Percentiles rank a stretch among this genome's conserved stretches.
phyloP scores from a whole-genome alignment of 2,329 filamentous ascomycete species.

The Aspergillus neoniger region DNA sequence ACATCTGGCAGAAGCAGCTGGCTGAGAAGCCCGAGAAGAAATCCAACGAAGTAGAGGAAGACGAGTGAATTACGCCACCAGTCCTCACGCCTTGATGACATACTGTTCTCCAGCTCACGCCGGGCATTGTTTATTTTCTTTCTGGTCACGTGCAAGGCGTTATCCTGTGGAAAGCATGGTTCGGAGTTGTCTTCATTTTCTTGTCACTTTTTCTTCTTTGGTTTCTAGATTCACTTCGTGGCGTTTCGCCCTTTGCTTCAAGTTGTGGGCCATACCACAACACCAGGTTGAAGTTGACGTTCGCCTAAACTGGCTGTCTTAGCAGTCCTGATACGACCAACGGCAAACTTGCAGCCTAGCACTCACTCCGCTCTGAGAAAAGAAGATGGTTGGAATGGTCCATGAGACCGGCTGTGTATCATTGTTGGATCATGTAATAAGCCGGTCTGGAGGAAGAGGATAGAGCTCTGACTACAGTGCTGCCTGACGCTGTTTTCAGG shows the following conservation, averaged over 20 bases:
- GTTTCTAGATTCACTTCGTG: conserved; percentile 6
- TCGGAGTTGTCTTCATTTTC: conserved; percentile 29
- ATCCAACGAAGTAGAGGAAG: conserved; percentile 28
- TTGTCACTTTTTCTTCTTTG: conserved; percentile 4
- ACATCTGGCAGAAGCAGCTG: conserved; percentile 67
- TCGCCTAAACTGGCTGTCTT: not conserved
- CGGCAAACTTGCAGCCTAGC: not conserved
- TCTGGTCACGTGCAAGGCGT: conserved; percentile 36
- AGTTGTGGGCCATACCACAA: conserved; percentile 2
- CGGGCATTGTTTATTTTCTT: conserved; percentile 20
- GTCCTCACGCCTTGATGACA: conserved; percentile 16
- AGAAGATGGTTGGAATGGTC: conserved; percentile 6
- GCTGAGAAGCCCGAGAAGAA: conserved; percentile 55
- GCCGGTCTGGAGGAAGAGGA: not conserved
- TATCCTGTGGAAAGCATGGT: conserved; percentile 38
- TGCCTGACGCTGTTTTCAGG: not conserved
- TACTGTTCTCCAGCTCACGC: conserved; percentile 21
- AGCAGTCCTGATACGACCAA: not conserved
- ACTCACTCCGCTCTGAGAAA: conserved; percentile 24
- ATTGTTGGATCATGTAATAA: conserved; percentile 8
- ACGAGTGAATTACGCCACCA: conserved; percentile 26
- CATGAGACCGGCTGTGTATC: not conserved
- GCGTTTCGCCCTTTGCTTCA: not conserved
- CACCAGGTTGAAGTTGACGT: not conserved
- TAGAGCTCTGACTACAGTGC: not conserved